Evolutionary conservation across 306 rosid genomes (phyloP).

Genomic region (Trichosanthes truncata): DNA sequence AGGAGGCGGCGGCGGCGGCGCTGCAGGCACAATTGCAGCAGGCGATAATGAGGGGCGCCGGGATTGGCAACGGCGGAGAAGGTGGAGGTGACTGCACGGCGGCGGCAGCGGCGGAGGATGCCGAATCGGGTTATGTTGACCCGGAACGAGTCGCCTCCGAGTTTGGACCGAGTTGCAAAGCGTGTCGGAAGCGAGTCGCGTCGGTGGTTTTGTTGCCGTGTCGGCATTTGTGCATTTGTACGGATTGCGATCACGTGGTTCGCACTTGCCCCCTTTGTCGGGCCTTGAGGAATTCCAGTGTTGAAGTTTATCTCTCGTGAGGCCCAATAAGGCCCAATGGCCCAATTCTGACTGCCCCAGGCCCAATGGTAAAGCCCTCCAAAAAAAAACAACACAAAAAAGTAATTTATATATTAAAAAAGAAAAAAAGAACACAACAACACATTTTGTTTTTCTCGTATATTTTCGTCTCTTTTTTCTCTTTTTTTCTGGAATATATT

Average conservation of each 20-base stretch:
- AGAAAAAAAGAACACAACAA: neutral
- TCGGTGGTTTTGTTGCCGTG: conserved; percentile 76
- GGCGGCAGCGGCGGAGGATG: conserved; percentile 69
- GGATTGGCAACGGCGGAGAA: conserved; percentile 10
- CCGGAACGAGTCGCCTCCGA: conserved; percentile 34
- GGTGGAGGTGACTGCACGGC: conserved; percentile 31
- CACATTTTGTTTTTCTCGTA: neutral
- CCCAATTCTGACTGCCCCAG: neutral
- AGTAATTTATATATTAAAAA: neutral
- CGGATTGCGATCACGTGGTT: conserved; percentile 51
- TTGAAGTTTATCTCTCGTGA: conserved; percentile 56
- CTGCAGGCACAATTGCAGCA: conserved; percentile 68
- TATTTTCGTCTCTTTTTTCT: neutral
- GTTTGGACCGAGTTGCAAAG: conserved; percentile 59
- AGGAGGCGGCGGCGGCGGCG: conserved; percentile 58
- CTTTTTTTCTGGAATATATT: neutral
- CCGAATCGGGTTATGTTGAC: conserved; percentile 73
- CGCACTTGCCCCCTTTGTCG: conserved; percentile 71
- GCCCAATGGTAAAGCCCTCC: neutral
- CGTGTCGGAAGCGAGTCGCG: conserved; percentile 55
- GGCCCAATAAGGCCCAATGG: conserved; percentile 15
- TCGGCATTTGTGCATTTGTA: conserved; percentile 69
- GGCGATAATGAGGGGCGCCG: conserved; percentile 41
- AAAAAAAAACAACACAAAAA: neutral
- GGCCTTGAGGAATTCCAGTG: conserved; percentile 54